Evolutionary conservation across 2,329 filamentous ascomycete species (phyloP), one percentile per base, ranked within the genome.

Genomic region (Xylariomycetidae sp.): DNA sequence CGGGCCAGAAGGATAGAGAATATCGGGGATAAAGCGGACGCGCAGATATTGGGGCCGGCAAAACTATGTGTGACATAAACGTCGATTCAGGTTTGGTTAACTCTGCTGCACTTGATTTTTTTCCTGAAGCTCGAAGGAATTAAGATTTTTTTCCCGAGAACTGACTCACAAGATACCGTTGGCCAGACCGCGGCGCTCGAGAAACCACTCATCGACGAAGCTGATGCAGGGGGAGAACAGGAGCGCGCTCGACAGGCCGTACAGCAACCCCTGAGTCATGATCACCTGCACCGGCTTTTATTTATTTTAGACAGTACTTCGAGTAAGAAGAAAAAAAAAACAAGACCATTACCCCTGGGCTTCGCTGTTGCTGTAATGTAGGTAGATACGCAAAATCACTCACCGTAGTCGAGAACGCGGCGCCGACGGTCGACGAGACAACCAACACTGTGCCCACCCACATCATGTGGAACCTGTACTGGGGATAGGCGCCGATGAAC

Each of bases 251-350:
- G 20, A 23, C 8, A 23, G 20, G n/a, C 20, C 20, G 20, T 23
- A 23, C n/a, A 23, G 20, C 8, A 23, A n/a, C 8, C 20, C 20
- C n/a, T 23, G 20, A 23, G 20, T 23, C 8, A 23, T 23, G 20
- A 23, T 23, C 8, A 23, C 20, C n/a, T 23, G 20, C 20, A 23
- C 20, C 8, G 20, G 8, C 20, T 23, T 8, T 23, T 23, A n/a
- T 23, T 8, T 8, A 8, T 23, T 23, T 23, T 8, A 23, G n/a
- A n/a, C n/a, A n/a, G n/a, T n/a, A n/a, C n/a, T n/a, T n/a, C n/a
- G n/a, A n/a, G n/a, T n/a, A n/a, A n/a, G n/a, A n/a, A n/a, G n/a
- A 23, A 23, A 23, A 23, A 23, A 23, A 23, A 23, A 23, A 23
- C n/a, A n/a, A 8, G n/a, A 23, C 8, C n/a, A 23, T 23, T 8